Percentiles rank a stretch among this genome's conserved stretches.
Conservation (phyloP, 2,329 filamentous ascomycete genomes). For the Fusarium nelsonii region DNA sequence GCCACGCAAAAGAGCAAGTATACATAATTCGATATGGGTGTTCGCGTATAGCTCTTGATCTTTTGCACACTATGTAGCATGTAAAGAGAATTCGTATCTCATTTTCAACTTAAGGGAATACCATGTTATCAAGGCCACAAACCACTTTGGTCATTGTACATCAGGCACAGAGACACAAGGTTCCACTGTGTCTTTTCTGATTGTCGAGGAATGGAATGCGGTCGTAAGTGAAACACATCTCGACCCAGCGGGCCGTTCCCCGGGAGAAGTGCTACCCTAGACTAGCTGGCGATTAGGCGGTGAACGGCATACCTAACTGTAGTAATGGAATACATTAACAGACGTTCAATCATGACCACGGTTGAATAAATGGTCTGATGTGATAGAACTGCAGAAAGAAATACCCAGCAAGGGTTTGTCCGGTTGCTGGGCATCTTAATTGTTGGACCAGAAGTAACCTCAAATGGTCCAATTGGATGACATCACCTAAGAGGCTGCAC, state of each 20-base stretch:
- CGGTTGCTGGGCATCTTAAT: slow-evolving; percentile 31
- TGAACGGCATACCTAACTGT: background rate
- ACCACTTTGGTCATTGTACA: background rate
- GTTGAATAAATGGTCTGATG: slow-evolving; percentile 1
- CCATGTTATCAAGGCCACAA: background rate
- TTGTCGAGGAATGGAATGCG: slow-evolving; percentile 40
- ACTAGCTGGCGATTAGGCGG: background rate
- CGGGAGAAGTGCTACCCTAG: slow-evolving; percentile 28
- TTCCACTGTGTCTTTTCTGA: background rate
- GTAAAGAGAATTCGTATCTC: background rate
- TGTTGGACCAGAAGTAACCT: background rate
- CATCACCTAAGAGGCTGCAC: slow-evolving; percentile 32
- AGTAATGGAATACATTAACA: no score
- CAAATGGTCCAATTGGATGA: slow-evolving; percentile 30
- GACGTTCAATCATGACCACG: background rate
- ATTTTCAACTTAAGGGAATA: background rate
- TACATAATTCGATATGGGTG: no score
- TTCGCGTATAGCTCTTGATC: no score
- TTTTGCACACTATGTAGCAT: background rate
- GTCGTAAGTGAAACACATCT: slow-evolving; percentile 32
- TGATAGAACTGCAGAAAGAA: slow-evolving; percentile 15
- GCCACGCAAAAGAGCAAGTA: background rate
- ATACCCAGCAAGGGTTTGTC: slow-evolving; percentile 1
- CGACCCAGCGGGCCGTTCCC: slow-evolving; percentile 19
- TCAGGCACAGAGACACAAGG: background rate